Evolutionary conservation across 768 basidiomycete genomes (phyloP).

Genomic region (Trametes villosa): DNA sequence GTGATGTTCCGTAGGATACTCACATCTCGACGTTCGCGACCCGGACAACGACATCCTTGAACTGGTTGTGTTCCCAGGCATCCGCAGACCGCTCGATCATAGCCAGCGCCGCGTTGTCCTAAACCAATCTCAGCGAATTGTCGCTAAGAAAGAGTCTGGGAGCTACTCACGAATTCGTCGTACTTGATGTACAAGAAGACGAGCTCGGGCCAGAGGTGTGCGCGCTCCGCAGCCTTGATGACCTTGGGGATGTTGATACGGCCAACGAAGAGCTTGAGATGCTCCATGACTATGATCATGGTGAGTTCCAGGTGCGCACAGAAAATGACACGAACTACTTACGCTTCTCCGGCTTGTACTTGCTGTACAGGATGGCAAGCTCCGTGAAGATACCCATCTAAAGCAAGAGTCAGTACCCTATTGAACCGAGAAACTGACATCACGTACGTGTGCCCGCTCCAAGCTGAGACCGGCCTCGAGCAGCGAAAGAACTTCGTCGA

Average conservation of each 20-base stretch:
- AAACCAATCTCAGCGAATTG: slow-evolving; percentile 5
- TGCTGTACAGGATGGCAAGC: slow-evolving; percentile 88
- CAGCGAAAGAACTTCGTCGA: slow-evolving; percentile 89
- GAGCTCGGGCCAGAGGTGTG: slow-evolving; percentile 97
- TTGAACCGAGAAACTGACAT: neutral
- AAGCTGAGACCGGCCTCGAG: slow-evolving; percentile 95
- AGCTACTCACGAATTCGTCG: slow-evolving; percentile 78
- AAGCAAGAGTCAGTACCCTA: slow-evolving; percentile 4
- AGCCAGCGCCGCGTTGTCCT: slow-evolving; percentile 96
- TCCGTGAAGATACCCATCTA: slow-evolving; percentile 99
- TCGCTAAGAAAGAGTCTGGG: neutral
- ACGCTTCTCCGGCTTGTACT: slow-evolving; percentile 93
- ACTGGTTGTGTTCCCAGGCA: slow-evolving; percentile 99
- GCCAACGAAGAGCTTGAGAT: slow-evolving; percentile 93
- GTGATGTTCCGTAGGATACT: slow-evolving; percentile 29
- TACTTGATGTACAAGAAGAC: slow-evolving; percentile 99
- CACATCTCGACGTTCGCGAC: slow-evolving; percentile 98
- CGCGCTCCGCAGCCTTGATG: slow-evolving; percentile 93
- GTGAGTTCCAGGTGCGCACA: neutral
- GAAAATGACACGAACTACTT: slow-evolving; percentile 37
- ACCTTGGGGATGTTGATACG: slow-evolving; percentile 99
- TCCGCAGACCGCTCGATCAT: slow-evolving; percentile 99
- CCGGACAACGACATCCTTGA: slow-evolving; percentile 97
- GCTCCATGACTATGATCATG: slow-evolving; percentile 84
- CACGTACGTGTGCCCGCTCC: slow-evolving; percentile 86